These are phyloP conservation scores for Fusarium sp. DNA, from an alignment of 2,329 filamentous ascomycete genomes.

Conservation along the genomic window DNA sequence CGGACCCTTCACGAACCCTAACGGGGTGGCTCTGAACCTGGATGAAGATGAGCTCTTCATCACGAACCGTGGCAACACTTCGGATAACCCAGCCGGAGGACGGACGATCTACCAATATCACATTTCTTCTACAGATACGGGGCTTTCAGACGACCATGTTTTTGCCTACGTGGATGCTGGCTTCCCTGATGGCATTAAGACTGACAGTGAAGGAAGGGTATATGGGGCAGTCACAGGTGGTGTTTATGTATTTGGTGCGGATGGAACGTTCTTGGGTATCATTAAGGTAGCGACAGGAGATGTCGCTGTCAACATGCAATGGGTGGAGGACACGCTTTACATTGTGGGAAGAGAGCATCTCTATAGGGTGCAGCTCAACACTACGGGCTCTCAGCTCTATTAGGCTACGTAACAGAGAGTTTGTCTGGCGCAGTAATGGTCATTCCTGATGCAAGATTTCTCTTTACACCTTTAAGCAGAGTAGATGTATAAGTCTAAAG, in stretches of 20 bases:
- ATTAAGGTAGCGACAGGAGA: constrained; percentile 22
- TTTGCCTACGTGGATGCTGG: constrained; percentile 30
- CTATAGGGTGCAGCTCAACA: constrained; percentile 19
- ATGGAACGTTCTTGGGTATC: constrained; percentile 19
- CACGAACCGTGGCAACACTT: constrained; percentile 30
- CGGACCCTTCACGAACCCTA: constrained; percentile 33
- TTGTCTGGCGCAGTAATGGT: not conserved
- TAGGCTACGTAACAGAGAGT: not conserved
- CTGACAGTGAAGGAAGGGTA: constrained; percentile 19
- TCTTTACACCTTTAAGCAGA: not conserved
- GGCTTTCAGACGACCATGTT: not conserved
- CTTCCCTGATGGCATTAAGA: constrained; percentile 31
- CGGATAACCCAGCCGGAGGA: constrained; percentile 25
- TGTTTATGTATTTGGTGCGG: constrained; percentile 5
- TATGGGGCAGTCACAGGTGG: constrained; percentile 22
- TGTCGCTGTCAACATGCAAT: constrained; percentile 31
- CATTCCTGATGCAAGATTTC: not conserved
- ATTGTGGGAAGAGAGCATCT: constrained; percentile 16
- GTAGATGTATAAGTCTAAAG: not conserved
- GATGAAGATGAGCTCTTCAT: constrained; percentile 27
- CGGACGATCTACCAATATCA: constrained; percentile 27
- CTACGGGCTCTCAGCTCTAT: not conserved
- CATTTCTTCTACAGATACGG: not conserved
- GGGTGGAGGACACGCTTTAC: constrained; percentile 24
- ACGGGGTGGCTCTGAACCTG: constrained; percentile 26